Percentiles rank a stretch among this genome's conserved stretches.
Evolutionary conservation across 768 basidiomycete genomes (phyloP).

Genomic region (Punctularia strigosozonata): DNA sequence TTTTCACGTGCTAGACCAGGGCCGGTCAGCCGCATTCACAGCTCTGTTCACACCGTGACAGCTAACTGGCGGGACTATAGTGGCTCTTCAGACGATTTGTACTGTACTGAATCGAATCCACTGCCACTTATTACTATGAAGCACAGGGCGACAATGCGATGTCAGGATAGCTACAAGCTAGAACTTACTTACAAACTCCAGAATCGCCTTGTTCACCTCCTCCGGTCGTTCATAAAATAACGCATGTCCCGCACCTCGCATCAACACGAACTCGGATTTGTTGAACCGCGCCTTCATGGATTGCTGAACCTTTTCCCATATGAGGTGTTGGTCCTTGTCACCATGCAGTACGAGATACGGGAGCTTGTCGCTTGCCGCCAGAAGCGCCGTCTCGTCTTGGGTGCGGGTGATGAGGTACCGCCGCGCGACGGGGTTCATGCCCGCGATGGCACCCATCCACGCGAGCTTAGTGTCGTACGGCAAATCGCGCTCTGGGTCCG

Average conservation of each 20-base stretch:
- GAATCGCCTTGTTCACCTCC: slow-evolving; percentile 7
- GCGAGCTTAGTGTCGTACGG: slow-evolving; percentile 9
- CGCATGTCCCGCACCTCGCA: too few species aligned
- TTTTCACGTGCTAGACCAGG: too few species aligned
- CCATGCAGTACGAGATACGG: slow-evolving; percentile 15
- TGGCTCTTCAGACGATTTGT: too few species aligned
- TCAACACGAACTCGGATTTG: slow-evolving; percentile 8
- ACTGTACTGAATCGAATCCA: too few species aligned
- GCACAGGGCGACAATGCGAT: too few species aligned
- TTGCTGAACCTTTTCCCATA: slow-evolving; percentile 1
- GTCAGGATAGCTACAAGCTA: too few species aligned
- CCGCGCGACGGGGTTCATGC: slow-evolving; percentile 12
- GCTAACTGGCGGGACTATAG: too few species aligned
- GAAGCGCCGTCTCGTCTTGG: slow-evolving; percentile 13
- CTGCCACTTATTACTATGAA: too few species aligned
- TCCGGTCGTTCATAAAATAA: too few species aligned
- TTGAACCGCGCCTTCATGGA: background rate
- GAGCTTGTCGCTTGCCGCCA: slow-evolving; percentile 7
- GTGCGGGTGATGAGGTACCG: slow-evolving; percentile 7
- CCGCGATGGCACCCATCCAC: slow-evolving; percentile 13
- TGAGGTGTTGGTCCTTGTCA: slow-evolving; percentile 8
- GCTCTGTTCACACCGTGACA: too few species aligned
- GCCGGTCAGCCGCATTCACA: too few species aligned
- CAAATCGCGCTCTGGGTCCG: slow-evolving; percentile 6
- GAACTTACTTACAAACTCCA: slow-evolving; percentile 18